Conservation (phyloP, 345 rosid genomes). For the Clarkia xantiana region DNA sequence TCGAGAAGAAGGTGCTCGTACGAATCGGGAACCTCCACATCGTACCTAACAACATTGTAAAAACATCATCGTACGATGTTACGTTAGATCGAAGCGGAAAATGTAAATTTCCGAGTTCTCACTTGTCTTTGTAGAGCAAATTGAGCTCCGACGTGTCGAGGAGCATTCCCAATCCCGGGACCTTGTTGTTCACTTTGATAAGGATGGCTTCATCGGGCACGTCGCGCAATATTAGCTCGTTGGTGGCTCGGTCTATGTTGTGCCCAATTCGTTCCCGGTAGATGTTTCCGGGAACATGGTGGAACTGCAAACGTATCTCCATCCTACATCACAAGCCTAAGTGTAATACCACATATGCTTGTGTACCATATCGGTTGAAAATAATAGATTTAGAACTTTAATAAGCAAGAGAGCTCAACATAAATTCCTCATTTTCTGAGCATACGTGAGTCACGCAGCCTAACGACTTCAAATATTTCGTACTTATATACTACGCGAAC, state of each 20-base stretch:
- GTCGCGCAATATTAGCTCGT: slow-evolving; percentile 52
- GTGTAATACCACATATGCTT: no score
- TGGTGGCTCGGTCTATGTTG: slow-evolving; percentile 35
- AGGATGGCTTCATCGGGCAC: slow-evolving; percentile 64
- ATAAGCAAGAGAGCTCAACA: no score
- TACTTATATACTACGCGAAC: no score
- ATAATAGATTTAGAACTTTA: no score
- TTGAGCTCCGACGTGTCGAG: slow-evolving; percentile 70
- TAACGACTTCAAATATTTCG: no score
- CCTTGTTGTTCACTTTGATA: slow-evolving; percentile 52
- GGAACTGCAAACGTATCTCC: slow-evolving; percentile 64
- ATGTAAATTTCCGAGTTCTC: slow-evolving; percentile 2
- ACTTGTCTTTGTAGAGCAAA: slow-evolving; percentile 64
- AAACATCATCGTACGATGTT: not conserved
- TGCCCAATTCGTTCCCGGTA: slow-evolving; percentile 43
- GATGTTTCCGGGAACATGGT: slow-evolving; percentile 52
- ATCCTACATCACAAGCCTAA: slow-evolving; percentile 33
- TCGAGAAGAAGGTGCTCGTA: slow-evolving; percentile 71
- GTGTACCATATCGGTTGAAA: no score
- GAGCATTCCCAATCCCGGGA: slow-evolving; percentile 63
- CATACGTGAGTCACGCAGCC: no score
- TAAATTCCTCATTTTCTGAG: no score
- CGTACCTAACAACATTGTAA: slow-evolving; percentile 21
- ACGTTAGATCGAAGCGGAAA: not conserved
- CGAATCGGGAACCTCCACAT: slow-evolving; percentile 58